These are phyloP conservation scores for Stephanocyclus meneghinianus DNA, from an alignment of 352 stramenopile species.

Conservation along the genomic window DNA sequence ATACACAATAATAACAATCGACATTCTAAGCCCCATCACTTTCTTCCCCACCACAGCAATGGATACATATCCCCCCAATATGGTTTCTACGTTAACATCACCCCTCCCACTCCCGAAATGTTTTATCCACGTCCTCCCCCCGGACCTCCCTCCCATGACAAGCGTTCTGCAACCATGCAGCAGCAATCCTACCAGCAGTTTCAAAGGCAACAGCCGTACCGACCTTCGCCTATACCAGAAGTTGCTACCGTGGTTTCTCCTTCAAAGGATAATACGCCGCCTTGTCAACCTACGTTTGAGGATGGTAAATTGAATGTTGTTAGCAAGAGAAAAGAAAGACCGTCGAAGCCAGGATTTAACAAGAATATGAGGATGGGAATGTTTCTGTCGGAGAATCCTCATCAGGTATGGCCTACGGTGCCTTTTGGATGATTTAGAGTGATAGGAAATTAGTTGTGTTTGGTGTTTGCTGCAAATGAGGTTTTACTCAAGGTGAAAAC, in stretches of 20 bases:
- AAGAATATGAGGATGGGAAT: slow-evolving; percentile 53
- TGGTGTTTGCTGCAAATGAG: too few species aligned
- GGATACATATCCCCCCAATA: slow-evolving; percentile 69
- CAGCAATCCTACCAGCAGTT: slow-evolving; percentile 35
- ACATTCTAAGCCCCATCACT: slow-evolving; percentile 26
- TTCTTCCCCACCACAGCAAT: slow-evolving; percentile 47
- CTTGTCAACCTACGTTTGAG: slow-evolving; percentile 1
- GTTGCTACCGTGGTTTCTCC: slow-evolving; percentile 5
- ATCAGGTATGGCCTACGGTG: slow-evolving; percentile 48
- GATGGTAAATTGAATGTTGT: background rate
- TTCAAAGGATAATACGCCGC: background rate
- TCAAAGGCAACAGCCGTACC: slow-evolving; percentile 23
- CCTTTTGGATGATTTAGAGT: slow-evolving; percentile 29
- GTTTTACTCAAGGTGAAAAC: too few species aligned
- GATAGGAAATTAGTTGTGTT: too few species aligned
- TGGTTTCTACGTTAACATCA: slow-evolving; percentile 76
- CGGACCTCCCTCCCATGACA: background rate
- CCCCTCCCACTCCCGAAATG: slow-evolving; percentile 62
- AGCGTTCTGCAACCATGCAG: slow-evolving; percentile 13
- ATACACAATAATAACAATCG: background rate
- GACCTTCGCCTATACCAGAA: slow-evolving; percentile 34
- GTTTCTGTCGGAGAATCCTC: slow-evolving; percentile 42
- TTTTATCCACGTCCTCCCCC: slow-evolving; percentile 11
- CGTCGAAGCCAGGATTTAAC: slow-evolving; percentile 41
- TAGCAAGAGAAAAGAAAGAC: background rate